Percentiles rank a stretch among this genome's conserved stretches.
Evolutionary conservation across 1,284 basidiomycete species (phyloP).

Genomic region (Ustilago cynodontis): DNA sequence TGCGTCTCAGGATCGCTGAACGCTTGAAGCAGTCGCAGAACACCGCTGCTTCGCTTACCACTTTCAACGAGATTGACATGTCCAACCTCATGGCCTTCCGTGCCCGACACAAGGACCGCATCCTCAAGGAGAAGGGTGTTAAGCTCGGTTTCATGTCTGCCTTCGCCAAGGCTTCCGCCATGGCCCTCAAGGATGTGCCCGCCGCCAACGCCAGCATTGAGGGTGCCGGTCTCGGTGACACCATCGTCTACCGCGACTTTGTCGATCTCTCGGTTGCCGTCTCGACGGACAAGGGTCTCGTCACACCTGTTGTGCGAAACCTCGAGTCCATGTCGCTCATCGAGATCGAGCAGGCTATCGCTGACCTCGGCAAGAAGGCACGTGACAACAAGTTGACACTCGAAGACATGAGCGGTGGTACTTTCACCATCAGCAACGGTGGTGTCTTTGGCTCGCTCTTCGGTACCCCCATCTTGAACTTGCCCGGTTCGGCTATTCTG

Average conservation of each 20-base stretch:
- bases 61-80: slow-evolving; percentile 99
- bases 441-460: slow-evolving; percentile 97
- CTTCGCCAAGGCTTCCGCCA: slow-evolving; percentile 86
- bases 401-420: slow-evolving; percentile 87
- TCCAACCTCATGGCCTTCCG: slow-evolving; percentile 93
- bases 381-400: slow-evolving; percentile 93
- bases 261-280: slow-evolving; percentile 80
- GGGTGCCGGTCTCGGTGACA: slow-evolving; percentile 76
- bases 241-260: slow-evolving; percentile 95
- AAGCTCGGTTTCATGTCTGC: slow-evolving; percentile 99
- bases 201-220: slow-evolving; percentile 96
- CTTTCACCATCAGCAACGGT: slow-evolving; percentile 99
- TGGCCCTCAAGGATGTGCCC: slow-evolving; percentile 92
- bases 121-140: slow-evolving; percentile 92
- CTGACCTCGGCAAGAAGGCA: slow-evolving; percentile 91
- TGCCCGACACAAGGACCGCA: slow-evolving; percentile 91
- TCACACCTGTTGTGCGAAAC: slow-evolving; percentile 95
- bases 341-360: slow-evolving; percentile 92
- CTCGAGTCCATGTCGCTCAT: slow-evolving; percentile 87
- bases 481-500: slow-evolving; percentile 93
- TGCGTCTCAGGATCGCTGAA: slow-evolving; percentile 96
- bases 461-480: slow-evolving; percentile 93
- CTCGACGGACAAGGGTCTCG: slow-evolving; percentile 95
- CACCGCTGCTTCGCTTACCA: slow-evolving; percentile 94
- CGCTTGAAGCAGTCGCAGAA: slow-evolving; percentile 99